Base-by-base conservation (phyloP, 2,329 filamentous ascomycete species). In the Sporothrix sp. region DNA sequence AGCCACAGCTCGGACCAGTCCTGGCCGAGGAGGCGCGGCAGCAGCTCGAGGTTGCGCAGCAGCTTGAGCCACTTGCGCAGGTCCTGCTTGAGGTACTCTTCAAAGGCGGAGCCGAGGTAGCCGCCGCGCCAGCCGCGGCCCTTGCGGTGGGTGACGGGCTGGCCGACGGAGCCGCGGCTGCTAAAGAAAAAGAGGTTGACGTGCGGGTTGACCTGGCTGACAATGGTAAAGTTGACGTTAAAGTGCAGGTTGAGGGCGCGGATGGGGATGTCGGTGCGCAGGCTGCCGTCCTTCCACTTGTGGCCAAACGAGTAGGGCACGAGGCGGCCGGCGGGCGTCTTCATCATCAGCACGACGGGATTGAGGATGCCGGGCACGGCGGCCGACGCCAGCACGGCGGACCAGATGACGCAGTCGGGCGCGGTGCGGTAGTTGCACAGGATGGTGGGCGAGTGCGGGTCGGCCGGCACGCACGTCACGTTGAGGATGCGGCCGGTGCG, bases 111-210 rank as follows among this genome's bases (percentile, higher is more conserved):
- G 56, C 93, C 91, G 13, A 98, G 75, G 68, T 95, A 98, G 1
- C 93, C 93, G 35, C 93, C 93, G 48, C 93, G 84, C 93, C 93
- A 98, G 51, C 93, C 93, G 42, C 89, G 85, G 5, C 93, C 93
- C 59, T 85, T 84, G 50, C 93, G 85, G 66, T 98, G 93, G 0
- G 90, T 96, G 16, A 97, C 93, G 9, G 93, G 93, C 48, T 87
- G 83, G 5, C 93, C 93, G 9, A 97, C 91, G 0, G 86, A 85
- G 11, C 93, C 93, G 28, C 93, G 80, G 1, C 90, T 95, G 27
- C 86, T 93, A 73, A 97, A 98, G 77, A 98, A 97, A 75, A 98
- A 98, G 25, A 97, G 81, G 61, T 95, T 97, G 66, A 98, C 91
- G 65, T 98, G 93, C 2, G 93, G 93, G 65, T 98, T 98, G 44